These are phyloP conservation scores for Avicennia marina DNA, from an alignment of 257 asterid genomes.

Conservation along the genomic window DNA sequence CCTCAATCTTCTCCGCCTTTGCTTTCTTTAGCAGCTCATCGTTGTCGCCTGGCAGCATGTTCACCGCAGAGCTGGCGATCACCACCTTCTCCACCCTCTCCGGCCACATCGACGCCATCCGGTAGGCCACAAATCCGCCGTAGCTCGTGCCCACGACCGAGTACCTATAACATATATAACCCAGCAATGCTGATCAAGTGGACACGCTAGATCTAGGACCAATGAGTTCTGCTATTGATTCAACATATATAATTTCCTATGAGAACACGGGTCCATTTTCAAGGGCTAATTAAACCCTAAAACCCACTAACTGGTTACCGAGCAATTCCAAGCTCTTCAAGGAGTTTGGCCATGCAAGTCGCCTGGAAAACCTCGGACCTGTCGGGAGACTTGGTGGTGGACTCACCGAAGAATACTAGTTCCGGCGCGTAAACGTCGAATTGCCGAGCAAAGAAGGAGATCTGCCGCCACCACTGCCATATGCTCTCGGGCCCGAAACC, in stretches of 20 bases:
- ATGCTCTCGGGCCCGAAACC: constrained; percentile 72
- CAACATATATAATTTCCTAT: too few relatives aligned
- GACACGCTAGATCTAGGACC: too few relatives aligned
- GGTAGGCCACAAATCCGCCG: constrained; percentile 83
- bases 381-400: constrained; percentile 37
- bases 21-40: constrained; percentile 45
- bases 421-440: constrained; percentile 65
- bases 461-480: constrained; percentile 75
- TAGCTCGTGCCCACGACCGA: constrained; percentile 77
- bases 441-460: constrained; percentile 37
- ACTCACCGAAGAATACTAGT: constrained; percentile 66
- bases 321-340: constrained; percentile 42
- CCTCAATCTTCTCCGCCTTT: constrained; percentile 36
- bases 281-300: neutral
- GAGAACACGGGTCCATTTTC: too few relatives aligned
- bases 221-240: too few relatives aligned
- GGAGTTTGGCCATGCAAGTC: constrained; percentile 34
- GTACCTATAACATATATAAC: constrained; percentile 21
- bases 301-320: constrained; percentile 8
- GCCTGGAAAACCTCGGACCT: constrained; percentile 84
- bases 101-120: constrained; percentile 62
- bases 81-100: constrained; percentile 81
- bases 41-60: constrained; percentile 44
- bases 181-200: too few relatives aligned
- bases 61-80: constrained; percentile 76